phyloP scores from a whole-genome alignment of 257 asterid species.

The Gentiana macrophylla region DNA sequence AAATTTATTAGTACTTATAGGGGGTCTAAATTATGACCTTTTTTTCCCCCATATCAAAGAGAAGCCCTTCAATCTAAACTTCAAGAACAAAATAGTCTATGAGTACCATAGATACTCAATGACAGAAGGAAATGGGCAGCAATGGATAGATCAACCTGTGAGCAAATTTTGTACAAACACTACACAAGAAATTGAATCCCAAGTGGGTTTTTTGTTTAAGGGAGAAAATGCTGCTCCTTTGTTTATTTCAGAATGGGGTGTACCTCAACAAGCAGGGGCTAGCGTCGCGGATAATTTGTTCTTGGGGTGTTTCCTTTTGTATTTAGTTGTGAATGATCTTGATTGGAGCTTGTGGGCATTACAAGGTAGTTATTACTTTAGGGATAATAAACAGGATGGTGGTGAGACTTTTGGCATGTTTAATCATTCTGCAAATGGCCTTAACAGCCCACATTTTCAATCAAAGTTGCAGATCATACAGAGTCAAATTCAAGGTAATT shows the following conservation, averaged over 20 bases:
- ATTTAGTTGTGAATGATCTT: conserved; percentile 35
- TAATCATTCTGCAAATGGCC: conserved; percentile 22
- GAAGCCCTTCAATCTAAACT: no score
- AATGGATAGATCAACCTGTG: not conserved
- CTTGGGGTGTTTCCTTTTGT: conserved; percentile 26
- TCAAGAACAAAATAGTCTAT: no score
- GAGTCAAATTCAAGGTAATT: conserved; percentile 21
- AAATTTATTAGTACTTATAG: no score
- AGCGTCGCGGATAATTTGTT: conserved; percentile 21
- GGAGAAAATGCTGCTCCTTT: conserved; percentile 33
- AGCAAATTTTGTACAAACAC: not conserved
- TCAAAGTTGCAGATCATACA: conserved; percentile 22
- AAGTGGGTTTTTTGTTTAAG: conserved; percentile 8
- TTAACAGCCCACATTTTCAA: conserved; percentile 25
- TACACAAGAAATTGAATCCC: conserved; percentile 5
- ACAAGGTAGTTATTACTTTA: conserved; percentile 41
- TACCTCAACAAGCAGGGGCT: conserved; percentile 12
- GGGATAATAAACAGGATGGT: conserved; percentile 21
- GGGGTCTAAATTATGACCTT: no score
- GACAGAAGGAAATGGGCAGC: no score
- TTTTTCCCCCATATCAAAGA: no score
- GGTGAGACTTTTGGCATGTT: conserved; percentile 44
- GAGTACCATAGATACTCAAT: no score
- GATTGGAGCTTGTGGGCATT: conserved; percentile 63
- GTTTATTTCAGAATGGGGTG: conserved; percentile 50